A percentile compares a stretch with the other conserved stretches of the same genome.
Conservation (phyloP, 768 basidiomycete species). For the Amanita rubescens region DNA sequence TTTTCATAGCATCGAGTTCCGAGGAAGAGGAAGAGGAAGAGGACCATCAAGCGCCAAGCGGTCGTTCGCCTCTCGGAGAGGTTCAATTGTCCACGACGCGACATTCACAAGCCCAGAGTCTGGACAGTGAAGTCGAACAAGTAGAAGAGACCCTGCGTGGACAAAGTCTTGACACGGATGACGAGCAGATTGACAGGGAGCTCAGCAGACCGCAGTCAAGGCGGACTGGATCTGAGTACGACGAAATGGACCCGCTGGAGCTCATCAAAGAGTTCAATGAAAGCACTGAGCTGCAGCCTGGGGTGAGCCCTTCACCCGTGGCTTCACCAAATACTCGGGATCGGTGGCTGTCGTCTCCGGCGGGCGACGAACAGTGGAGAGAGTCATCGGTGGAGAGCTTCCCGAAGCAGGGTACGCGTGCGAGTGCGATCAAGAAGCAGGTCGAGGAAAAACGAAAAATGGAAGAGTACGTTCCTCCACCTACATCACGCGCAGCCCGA, state of each 20-base stretch:
- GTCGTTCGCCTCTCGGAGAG: too few relatives aligned
- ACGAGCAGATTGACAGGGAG: slow-evolving; percentile 1
- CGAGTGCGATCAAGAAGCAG: slow-evolving; percentile 27
- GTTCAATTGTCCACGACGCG: too few relatives aligned
- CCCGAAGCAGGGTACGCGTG: slow-evolving; percentile 30
- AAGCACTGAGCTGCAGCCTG: background rate
- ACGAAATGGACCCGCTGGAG: background rate
- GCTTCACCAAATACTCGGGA: slow-evolving; percentile 1
- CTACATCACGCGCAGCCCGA: slow-evolving; percentile 27
- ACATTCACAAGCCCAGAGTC: background rate
- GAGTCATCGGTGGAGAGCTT: slow-evolving; percentile 24
- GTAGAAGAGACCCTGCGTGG: background rate
- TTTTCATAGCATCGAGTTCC: too few relatives aligned
- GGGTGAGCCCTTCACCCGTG: background rate
- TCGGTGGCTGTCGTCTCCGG: background rate
- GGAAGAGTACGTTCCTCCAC: slow-evolving; percentile 29
- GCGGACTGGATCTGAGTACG: background rate
- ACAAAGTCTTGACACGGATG: background rate
- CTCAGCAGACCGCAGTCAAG: background rate
- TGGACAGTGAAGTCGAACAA: background rate
- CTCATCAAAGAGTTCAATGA: background rate
- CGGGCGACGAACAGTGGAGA: background rate
- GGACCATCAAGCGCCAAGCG: too few relatives aligned
- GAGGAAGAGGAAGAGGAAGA: too few relatives aligned
- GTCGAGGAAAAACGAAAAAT: slow-evolving; percentile 24